Evolutionary conservation across 495 filamentous ascomycete genomes (phyloP), one percentile per base, ranked within the genome.

Genomic region (Amniculicola lignicola): DNA sequence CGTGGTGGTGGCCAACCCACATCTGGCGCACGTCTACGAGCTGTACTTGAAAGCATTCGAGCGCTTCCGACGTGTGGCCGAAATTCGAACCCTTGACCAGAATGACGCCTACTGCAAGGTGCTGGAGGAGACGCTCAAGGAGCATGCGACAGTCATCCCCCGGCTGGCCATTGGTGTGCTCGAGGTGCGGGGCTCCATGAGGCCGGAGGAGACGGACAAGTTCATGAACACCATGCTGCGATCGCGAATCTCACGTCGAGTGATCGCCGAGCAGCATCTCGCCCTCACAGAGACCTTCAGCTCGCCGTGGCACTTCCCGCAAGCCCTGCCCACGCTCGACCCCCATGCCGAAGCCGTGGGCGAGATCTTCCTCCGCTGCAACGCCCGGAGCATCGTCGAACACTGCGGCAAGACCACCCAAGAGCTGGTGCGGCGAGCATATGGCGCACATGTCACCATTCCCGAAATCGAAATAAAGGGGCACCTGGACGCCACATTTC

Each of bases 41-140:
- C 77, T 96, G 4, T 99, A 99, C 74, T 95, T 95, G 72, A 83
- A 83, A 59, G 93, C 93, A 18, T 99, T 99, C 61, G 94, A 99
- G 60, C 83, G 76, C 47, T 84, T 96, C 45, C 86, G 93, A 22
- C 82, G 85, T 43, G 77, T 97, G 18, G 82, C 82, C 21, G 89
- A 96, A 60, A 85, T 97, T 54, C 85, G 84, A 64, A 89, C 80
- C 0, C 70, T 94, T 31, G 89, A 93, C 2, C 93, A 96, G 66
- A 99, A 99, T 72, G 90, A 96, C 51, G 73, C 70, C 24, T 89
- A 92, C 53, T 99, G 93, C 76, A 79, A 87, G 24, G 75, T 89
- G 37, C 82, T 99, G 46, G 80, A 83, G 41, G 74, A 82, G 53
- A 92, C 82, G 39, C 78, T 99, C 35, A 82, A 81, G 64, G 90